Conservation (phyloP, 1,284 basidiomycete genomes). For the Gomphus bonarii region DNA sequence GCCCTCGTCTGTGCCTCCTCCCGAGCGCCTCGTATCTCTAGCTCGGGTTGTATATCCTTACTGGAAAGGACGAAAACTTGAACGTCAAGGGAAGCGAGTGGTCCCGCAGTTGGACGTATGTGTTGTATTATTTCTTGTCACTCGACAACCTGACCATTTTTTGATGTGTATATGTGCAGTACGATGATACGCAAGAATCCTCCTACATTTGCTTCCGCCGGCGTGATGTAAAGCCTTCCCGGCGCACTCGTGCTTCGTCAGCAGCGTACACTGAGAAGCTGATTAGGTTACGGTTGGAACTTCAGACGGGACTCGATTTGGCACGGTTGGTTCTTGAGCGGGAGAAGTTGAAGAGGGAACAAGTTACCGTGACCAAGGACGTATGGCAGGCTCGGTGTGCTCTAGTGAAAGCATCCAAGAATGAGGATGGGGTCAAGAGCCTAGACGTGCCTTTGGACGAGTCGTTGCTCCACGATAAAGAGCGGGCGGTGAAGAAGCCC, state of each 20-base stretch:
- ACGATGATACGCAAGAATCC: conserved; percentile 11
- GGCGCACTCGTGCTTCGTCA: conserved; percentile 90
- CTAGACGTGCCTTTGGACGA: conserved; percentile 69
- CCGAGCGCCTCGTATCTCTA: conserved; percentile 46
- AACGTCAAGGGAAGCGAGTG: conserved; percentile 68
- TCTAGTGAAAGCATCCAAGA: conserved; percentile 68
- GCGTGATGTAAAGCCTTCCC: conserved; percentile 87
- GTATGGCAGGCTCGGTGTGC: conserved; percentile 76
- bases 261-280: conserved; percentile 84
- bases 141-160: conserved; percentile 12
- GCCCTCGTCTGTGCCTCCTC: conserved; percentile 51
- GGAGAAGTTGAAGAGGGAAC: conserved; percentile 69
- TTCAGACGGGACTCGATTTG: conserved; percentile 64
- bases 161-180: not conserved
- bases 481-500: conserved; percentile 51
- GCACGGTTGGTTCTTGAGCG: conserved; percentile 60
- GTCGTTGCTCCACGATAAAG: conserved; percentile 71
- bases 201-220: conserved; percentile 98
- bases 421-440: conserved; percentile 39
- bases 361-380: conserved; percentile 44
- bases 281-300: conserved; percentile 68
- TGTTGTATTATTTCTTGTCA: conserved; percentile 17
- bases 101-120: conserved; percentile 73
- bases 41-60: conserved; percentile 68
- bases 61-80: conserved; percentile 70